These are phyloP conservation scores for Kingdonia uniflora DNA, from an alignment of 164 flowering plant species.

Conservation along the genomic window DNA sequence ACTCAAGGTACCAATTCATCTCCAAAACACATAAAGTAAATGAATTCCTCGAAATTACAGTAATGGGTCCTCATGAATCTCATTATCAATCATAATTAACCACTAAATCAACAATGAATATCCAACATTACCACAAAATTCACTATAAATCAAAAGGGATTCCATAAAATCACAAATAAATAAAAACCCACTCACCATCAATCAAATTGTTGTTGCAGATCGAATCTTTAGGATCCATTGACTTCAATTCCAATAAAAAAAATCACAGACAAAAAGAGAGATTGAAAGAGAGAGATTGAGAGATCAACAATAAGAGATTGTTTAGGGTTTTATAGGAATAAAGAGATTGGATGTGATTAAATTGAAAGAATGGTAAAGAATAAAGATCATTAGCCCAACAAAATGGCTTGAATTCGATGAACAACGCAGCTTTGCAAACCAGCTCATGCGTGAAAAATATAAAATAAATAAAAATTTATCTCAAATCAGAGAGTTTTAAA, in stretches of 20 bases:
- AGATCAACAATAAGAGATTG: too few relatives aligned
- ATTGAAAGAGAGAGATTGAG: background rate
- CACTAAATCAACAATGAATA: background rate
- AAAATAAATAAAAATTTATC: too few relatives aligned
- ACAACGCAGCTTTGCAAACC: conserved; percentile 49
- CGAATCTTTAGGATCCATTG: conserved; percentile 10
- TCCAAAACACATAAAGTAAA: too few relatives aligned
- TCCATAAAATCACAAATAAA: background rate
- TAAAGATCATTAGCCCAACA: conserved; percentile 59
- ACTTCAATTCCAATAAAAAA: too few relatives aligned
- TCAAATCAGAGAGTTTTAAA: too few relatives aligned
- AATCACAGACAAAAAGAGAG: background rate
- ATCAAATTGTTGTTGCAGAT: conserved; percentile 5
- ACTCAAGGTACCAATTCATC: too few relatives aligned
- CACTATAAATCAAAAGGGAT: background rate
- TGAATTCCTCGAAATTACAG: too few relatives aligned
- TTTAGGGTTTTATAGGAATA: conserved; percentile 56
- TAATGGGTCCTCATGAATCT: background rate
- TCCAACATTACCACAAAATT: background rate
- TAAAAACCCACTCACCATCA: conserved; percentile 13
- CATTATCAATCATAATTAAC: background rate
- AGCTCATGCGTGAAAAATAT: conserved; percentile 38
- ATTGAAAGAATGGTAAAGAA: conserved; percentile 54
- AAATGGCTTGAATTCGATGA: conserved; percentile 66
- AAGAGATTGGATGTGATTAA: conserved; percentile 44